These are phyloP conservation scores for Monoraphidium neglectum DNA, from an alignment of 139 green algal genomes.

Conservation along the genomic window DNA sequence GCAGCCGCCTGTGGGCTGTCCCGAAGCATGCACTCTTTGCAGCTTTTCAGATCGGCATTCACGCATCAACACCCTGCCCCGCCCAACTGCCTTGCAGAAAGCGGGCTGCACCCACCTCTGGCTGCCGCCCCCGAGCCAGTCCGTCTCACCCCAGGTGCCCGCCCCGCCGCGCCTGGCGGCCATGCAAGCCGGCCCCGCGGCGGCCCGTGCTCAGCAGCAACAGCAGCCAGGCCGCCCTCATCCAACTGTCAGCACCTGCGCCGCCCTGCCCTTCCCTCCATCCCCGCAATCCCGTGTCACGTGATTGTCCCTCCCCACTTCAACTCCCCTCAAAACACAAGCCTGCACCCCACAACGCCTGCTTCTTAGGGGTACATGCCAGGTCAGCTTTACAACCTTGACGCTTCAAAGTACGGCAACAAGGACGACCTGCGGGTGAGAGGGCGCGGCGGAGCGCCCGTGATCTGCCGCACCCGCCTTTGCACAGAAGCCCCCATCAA, in stretches of 20 bases:
- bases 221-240: neutral
- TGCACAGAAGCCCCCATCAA: too few relatives aligned
- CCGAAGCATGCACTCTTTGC: too few relatives aligned
- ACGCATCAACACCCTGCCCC: too few relatives aligned
- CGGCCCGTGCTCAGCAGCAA: neutral
- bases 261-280: neutral
- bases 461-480: too few relatives aligned
- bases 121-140: slow-evolving; percentile 83
- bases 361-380: slow-evolving; percentile 84
- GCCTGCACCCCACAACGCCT: slow-evolving; percentile 7
- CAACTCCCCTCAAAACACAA: too few relatives aligned
- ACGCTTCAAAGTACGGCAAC: slow-evolving; percentile 72
- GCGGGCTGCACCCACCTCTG: slow-evolving; percentile 76
- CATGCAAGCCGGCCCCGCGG: neutral
- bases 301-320: too few relatives aligned
- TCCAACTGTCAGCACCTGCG: neutral
- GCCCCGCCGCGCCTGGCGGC: slow-evolving; percentile 10
- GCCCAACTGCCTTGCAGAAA: slow-evolving; percentile 11
- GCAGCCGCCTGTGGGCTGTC: too few relatives aligned
- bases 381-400: slow-evolving; percentile 83
- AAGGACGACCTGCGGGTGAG: slow-evolving; percentile 69
- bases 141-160: slow-evolving; percentile 65
- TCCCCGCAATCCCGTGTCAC: too few relatives aligned
- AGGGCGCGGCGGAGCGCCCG: slow-evolving; percentile 23
- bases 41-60: too few relatives aligned